phyloP scores from a whole-genome alignment of 257 asterid species.

The Solanum okadae region DNA sequence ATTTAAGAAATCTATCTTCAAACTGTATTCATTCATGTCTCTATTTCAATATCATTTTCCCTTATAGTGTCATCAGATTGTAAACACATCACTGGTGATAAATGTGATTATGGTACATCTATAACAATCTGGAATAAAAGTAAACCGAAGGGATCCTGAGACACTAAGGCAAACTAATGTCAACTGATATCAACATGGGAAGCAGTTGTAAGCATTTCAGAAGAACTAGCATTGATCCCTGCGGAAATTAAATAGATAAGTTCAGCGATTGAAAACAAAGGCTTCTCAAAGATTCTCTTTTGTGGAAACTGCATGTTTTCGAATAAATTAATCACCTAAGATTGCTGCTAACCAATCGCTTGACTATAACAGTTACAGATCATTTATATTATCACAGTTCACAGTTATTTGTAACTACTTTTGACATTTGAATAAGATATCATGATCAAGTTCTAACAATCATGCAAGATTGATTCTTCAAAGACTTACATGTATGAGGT shows the following conservation, averaged over 20 bases:
- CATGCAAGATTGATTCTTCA: background rate
- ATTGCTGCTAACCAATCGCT: background rate
- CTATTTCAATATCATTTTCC: background rate
- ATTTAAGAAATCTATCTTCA: background rate
- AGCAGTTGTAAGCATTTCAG: background rate
- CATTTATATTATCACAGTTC: background rate
- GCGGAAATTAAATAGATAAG: background rate
- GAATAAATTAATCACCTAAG: background rate
- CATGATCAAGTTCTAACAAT: background rate
- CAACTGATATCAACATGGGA: background rate
- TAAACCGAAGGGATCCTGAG: background rate
- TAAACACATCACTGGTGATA: background rate
- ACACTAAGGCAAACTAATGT: background rate
- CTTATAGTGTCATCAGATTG: background rate
- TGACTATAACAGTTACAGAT: background rate
- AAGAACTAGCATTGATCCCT: background rate
- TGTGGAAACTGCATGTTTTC: background rate
- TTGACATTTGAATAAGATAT: background rate
- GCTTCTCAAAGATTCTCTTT: background rate
- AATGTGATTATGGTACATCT: background rate
- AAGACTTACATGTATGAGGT: background rate
- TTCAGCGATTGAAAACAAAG: background rate
- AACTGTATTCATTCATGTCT: background rate
- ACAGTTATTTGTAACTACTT: background rate
- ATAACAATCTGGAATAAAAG: background rate